phyloP scores from a whole-genome alignment of 2,329 filamentous ascomycete genomes.

The Talaromyces sp. region DNA sequence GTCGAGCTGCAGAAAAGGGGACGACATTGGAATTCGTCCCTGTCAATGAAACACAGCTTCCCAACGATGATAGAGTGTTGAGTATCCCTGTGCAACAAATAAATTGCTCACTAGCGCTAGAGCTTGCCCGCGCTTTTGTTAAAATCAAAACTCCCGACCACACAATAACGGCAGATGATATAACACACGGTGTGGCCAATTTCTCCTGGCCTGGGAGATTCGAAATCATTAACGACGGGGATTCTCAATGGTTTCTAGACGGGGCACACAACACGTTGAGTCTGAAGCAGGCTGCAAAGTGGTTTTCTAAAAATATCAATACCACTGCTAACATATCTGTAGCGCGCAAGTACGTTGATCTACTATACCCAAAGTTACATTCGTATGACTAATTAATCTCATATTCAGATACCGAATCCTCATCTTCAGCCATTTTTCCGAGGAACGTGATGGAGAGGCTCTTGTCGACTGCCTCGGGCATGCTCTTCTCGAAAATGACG shows the following conservation, averaged over 20 bases:
- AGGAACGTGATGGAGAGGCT: conserved; percentile 21
- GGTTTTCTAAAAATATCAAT: conserved; percentile 26
- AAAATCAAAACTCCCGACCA: conserved; percentile 15
- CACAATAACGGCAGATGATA: conserved; percentile 17
- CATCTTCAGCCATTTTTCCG: conserved; percentile 29
- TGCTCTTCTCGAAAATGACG: conserved; percentile 15
- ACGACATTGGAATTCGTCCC: conserved; percentile 3
- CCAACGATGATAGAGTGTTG: conserved; percentile 13
- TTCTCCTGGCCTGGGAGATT: conserved; percentile 32
- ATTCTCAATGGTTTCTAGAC: conserved; percentile 35
- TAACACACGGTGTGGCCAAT: conserved; percentile 19
- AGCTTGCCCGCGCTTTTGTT: conserved; percentile 21
- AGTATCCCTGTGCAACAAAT: conserved; percentile 24
- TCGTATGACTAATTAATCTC: not conserved
- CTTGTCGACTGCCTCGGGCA: conserved; percentile 19
- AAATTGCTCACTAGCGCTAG: conserved; percentile 29
- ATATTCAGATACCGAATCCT: conserved; percentile 18
- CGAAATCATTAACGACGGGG: conserved; percentile 21
- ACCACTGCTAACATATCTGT: not conserved
- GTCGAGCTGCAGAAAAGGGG: conserved; percentile 3
- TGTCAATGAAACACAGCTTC: conserved; percentile 13
- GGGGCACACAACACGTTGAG: conserved; percentile 42
- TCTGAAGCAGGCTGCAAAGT: conserved; percentile 30
- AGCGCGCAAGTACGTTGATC: not conserved
- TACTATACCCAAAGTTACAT: not conserved